A percentile compares a stretch with the other conserved stretches of the same genome.
phyloP scores from a whole-genome alignment of 1,284 basidiomycete species.

The Ganoderma leucocontextum region DNA sequence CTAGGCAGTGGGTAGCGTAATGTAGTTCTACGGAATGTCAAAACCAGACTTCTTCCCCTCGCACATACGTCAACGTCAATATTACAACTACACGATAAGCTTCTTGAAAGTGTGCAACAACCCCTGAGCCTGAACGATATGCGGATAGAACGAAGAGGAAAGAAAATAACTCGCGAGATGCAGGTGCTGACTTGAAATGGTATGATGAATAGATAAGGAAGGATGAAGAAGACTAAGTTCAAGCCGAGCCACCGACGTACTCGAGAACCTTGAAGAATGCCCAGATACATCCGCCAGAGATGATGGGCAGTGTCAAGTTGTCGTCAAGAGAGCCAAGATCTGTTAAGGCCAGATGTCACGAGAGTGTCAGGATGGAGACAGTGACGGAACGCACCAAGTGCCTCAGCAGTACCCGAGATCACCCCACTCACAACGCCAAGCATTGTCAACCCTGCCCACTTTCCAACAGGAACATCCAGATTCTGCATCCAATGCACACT shows the following conservation, averaged over 20 bases:
- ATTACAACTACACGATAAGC: constrained; percentile 2
- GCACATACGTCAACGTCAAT: background rate
- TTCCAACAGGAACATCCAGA: constrained; percentile 37
- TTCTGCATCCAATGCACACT: constrained; percentile 14
- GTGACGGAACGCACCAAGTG: constrained; percentile 67
- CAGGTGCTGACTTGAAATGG: background rate
- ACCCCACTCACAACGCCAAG: constrained; percentile 75
- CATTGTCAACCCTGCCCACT: constrained; percentile 62
- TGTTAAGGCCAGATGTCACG: constrained; percentile 42
- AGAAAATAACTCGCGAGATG: background rate
- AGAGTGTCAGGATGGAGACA: background rate
- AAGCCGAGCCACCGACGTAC: constrained; percentile 30
- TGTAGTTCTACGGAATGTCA: constrained; percentile 17
- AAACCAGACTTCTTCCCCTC: background rate
- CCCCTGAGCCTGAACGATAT: background rate
- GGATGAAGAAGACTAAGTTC: constrained; percentile 2
- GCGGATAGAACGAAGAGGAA: background rate
- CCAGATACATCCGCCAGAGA: constrained; percentile 87
- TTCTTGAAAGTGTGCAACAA: background rate
- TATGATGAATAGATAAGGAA: background rate
- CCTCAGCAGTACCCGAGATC: constrained; percentile 86
- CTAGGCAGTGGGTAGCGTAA: constrained; percentile 5
- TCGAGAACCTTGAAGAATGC: constrained; percentile 63
- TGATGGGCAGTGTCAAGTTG: constrained; percentile 92
- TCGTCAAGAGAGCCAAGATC: constrained; percentile 92